phyloP scores from a whole-genome alignment of 345 rosid genomes.

The Draba incana region DNA sequence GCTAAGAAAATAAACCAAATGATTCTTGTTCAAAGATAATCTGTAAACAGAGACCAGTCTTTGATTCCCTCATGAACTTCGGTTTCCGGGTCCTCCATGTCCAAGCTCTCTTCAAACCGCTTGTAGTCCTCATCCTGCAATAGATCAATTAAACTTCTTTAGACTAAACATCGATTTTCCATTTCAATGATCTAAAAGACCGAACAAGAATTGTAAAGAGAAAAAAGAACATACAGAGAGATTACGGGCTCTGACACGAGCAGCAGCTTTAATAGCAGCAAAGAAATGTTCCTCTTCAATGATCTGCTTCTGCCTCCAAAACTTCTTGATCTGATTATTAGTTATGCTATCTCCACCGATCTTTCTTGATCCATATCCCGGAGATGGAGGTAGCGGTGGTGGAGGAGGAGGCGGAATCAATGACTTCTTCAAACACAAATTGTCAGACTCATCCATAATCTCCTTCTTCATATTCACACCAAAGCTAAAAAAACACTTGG shows the following conservation, averaged over 20 bases:
- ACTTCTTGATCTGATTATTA: constrained; percentile 74
- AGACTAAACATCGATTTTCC: background rate
- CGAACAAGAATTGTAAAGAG: constrained; percentile 9
- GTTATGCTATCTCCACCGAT: constrained; percentile 56
- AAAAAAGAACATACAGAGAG: constrained; percentile 55
- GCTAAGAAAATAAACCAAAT: background rate
- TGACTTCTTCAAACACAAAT: constrained; percentile 35
- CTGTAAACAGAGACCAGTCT: constrained; percentile 63
- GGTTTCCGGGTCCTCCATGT: constrained; percentile 43
- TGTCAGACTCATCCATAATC: constrained; percentile 39
- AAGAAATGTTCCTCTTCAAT: constrained; percentile 85
- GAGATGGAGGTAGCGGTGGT: constrained; percentile 59
- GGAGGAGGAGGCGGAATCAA: constrained; percentile 44
- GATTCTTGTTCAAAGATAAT: background rate
- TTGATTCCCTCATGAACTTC: constrained; percentile 69
- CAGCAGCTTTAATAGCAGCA: constrained; percentile 91
- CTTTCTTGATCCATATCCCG: constrained; percentile 48
- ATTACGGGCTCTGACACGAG: constrained; percentile 74
- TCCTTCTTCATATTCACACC: constrained; percentile 51
- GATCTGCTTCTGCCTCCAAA: constrained; percentile 73
- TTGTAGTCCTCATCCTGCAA: constrained; percentile 66
- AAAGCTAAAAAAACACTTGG: constrained; percentile 17
- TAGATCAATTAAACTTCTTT: background rate
- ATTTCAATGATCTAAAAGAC: background rate
- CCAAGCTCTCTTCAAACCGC: constrained; percentile 62